Evolutionary conservation across 202 grass and related monocot species (phyloP).

Genomic region (Hordeum pubiflorum): DNA sequence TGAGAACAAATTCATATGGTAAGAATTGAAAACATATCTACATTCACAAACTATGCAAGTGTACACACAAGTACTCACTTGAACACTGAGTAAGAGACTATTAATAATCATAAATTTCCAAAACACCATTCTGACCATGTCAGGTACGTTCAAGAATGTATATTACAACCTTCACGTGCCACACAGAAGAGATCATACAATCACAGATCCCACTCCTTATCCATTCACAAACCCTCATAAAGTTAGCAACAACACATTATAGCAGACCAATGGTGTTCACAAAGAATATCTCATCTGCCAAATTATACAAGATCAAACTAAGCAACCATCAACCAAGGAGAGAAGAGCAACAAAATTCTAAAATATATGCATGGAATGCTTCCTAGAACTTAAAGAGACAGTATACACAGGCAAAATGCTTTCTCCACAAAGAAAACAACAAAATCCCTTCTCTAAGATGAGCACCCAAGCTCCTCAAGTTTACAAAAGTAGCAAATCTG

Average conservation of each 20-base stretch:
- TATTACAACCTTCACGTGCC: neutral
- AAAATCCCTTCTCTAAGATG: neutral
- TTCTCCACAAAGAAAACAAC: neutral
- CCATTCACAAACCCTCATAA: neutral
- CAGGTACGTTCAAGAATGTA: neutral
- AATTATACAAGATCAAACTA: neutral
- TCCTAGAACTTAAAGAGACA: neutral
- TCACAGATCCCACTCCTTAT: neutral
- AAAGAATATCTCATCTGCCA: neutral
- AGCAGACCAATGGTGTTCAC: neutral
- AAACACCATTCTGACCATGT: neutral
- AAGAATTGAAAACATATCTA: neutral
- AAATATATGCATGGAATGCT: neutral
- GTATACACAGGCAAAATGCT: neutral
- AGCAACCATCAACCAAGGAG: neutral
- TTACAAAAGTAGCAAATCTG: constrained; percentile 5
- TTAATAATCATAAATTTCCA: neutral
- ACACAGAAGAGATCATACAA: neutral
- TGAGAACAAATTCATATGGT: neutral
- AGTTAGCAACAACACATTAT: neutral
- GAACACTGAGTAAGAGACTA: neutral
- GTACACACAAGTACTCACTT: neutral
- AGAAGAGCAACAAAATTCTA: neutral
- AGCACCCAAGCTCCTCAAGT: neutral
- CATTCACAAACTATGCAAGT: neutral